Conservation (phyloP, 371 early-diverging fungal species). For the Mortierella sp. region DNA sequence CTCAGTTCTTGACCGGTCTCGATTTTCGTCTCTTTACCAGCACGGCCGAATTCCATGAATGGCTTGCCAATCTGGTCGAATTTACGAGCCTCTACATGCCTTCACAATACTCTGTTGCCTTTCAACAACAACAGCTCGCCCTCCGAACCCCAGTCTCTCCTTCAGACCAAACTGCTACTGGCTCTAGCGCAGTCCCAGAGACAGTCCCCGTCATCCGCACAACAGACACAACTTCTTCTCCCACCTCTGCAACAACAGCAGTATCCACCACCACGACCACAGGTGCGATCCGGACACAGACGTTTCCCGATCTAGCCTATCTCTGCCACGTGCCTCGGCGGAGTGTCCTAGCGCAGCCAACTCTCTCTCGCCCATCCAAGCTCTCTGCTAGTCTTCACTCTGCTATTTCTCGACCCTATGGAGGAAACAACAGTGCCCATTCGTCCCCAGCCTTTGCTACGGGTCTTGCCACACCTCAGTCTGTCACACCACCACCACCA, state of each 20-base stretch:
- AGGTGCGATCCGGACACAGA: slow-evolving; percentile 1
- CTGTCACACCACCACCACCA: not conserved
- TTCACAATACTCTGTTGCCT: slow-evolving; percentile 28
- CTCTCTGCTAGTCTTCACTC: slow-evolving; percentile 36
- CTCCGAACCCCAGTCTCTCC: slow-evolving; percentile 40
- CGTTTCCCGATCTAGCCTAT: too few relatives aligned
- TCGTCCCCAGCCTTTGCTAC: not conserved
- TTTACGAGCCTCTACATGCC: slow-evolving; percentile 43
- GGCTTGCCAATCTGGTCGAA: slow-evolving; percentile 45
- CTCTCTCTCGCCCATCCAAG: slow-evolving; percentile 11
- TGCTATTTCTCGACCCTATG: slow-evolving; percentile 24
- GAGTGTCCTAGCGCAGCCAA: slow-evolving; percentile 3
- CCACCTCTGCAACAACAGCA: slow-evolving; percentile 9
- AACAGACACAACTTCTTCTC: not conserved
- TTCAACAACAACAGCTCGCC: slow-evolving; percentile 33
- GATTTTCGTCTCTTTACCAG: slow-evolving; percentile 56
- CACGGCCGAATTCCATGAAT: slow-evolving; percentile 56
- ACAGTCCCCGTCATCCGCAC: too few relatives aligned
- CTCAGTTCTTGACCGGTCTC: slow-evolving; percentile 68
- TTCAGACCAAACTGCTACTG: slow-evolving; percentile 13
- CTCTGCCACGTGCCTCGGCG: not conserved
- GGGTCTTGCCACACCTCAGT: too few relatives aligned
- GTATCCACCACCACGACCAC: slow-evolving; percentile 9
- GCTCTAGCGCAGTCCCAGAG: too few relatives aligned
- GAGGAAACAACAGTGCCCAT: slow-evolving; percentile 12